Evolutionary conservation across 73 alveolate genomes (phyloP).

Genomic region (Stentor coeruleus): DNA sequence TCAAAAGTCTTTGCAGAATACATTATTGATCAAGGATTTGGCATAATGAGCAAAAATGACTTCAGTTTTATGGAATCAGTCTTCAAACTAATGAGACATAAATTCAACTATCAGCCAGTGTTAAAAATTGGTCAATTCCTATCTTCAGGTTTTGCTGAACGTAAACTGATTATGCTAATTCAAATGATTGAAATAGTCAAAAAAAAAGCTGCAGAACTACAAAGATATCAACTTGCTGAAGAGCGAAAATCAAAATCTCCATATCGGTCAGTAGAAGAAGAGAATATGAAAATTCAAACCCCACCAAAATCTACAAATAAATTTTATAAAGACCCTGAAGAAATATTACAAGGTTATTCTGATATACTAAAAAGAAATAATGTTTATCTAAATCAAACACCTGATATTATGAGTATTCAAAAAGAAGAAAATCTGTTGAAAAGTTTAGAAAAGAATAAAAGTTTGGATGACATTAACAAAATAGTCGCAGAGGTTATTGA

Average conservation of each 20-base stretch:
- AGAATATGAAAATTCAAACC: not conserved
- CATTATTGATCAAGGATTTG: slow-evolving; percentile 50
- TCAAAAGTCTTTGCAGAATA: slow-evolving; percentile 35
- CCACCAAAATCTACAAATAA: not conserved
- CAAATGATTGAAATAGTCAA: slow-evolving; percentile 40
- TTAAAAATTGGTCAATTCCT: slow-evolving; percentile 43
- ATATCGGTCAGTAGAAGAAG: slow-evolving; percentile 13
- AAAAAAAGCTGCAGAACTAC: slow-evolving; percentile 23
- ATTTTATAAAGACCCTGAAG: slow-evolving; percentile 21
- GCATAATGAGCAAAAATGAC: slow-evolving; percentile 48
- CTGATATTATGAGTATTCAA: not conserved
- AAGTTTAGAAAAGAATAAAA: not conserved
- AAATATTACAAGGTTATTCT: not conserved
- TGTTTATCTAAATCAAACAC: not conserved
- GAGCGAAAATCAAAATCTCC: slow-evolving; percentile 11
- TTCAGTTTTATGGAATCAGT: slow-evolving; percentile 52
- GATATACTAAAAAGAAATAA: not conserved
- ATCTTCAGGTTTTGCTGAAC: slow-evolving; percentile 46
- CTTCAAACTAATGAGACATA: slow-evolving; percentile 38
- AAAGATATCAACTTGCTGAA: not conserved
- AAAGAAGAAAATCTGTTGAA: not conserved
- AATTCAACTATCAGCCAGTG: slow-evolving; percentile 41
- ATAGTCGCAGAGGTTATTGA: not conserved
- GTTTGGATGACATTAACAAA: not conserved
- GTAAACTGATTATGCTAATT: slow-evolving; percentile 37